These are phyloP conservation scores for Ustilaginoidea virens DNA, from an alignment of 2,329 filamentous ascomycete species.

Conservation along the genomic window DNA sequence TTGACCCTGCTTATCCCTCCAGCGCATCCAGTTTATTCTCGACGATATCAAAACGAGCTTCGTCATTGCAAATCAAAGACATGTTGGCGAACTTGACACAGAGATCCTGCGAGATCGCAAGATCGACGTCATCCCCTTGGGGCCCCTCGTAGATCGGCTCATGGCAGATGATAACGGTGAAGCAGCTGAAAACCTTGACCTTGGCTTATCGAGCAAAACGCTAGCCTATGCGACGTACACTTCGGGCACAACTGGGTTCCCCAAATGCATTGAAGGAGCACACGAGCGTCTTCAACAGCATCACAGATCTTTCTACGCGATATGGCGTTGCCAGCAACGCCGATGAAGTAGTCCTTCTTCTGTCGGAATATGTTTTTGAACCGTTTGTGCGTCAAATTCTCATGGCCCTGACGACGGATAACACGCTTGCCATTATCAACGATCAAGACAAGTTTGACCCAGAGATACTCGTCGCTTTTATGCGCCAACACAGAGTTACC, in stretches of 20 bases:
- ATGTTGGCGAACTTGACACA: background rate
- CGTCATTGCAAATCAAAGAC: slow-evolving; percentile 1
- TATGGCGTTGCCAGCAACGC: slow-evolving; percentile 2
- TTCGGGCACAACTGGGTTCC: slow-evolving; percentile 30
- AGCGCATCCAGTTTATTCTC: slow-evolving; percentile 3
- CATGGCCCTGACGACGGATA: slow-evolving; percentile 2
- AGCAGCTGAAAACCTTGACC: no score
- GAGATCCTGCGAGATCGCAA: background rate
- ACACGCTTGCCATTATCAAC: slow-evolving; percentile 2
- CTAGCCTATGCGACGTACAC: slow-evolving; percentile 25
- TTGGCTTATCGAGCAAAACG: slow-evolving; percentile 2
- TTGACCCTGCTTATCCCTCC: slow-evolving; percentile 4
- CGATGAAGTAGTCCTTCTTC: slow-evolving; percentile 3
- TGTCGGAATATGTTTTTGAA: slow-evolving; percentile 3
- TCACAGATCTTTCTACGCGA: slow-evolving; percentile 1
- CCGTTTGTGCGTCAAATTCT: slow-evolving; percentile 2
- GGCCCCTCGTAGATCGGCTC: background rate
- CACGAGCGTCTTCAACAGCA: slow-evolving; percentile 3
- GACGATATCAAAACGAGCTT: slow-evolving; percentile 1
- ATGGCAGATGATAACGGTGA: no score
- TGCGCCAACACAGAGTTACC: slow-evolving; percentile 1
- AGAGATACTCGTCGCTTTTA: background rate
- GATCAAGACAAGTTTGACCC: slow-evolving; percentile 2
- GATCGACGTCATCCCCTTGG: slow-evolving; percentile 1
- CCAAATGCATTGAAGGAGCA: slow-evolving; percentile 26